Conservation (phyloP, 2,329 filamentous ascomycete species). For the Diaporthe vaccinii region DNA sequence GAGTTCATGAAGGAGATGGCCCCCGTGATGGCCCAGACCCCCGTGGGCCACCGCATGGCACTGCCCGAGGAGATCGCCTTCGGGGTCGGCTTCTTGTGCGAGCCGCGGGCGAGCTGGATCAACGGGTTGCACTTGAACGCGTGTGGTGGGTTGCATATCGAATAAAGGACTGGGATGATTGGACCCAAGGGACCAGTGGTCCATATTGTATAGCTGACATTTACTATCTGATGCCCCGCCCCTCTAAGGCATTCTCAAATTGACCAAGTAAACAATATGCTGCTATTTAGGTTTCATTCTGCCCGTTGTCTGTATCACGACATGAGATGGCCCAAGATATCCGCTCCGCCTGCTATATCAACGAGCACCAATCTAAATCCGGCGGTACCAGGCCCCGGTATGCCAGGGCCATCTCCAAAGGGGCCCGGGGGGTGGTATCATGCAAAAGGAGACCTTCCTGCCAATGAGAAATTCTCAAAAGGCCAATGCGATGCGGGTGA, state of each 20-base stretch:
- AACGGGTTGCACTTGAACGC: slow-evolving; percentile 55
- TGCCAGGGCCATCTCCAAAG: not conserved
- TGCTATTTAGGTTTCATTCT: not conserved
- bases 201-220: not conserved
- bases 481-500: not conserved
- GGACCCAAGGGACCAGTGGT: not conserved
- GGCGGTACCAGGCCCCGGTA: not conserved
- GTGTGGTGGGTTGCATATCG: slow-evolving; percentile 46
- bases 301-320: not conserved
- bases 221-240: not conserved
- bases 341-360: not conserved
- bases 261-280: not conserved
- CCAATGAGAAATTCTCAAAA: not conserved
- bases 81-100: slow-evolving; percentile 60
- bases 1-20: slow-evolving; percentile 47
- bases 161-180: slow-evolving; percentile 25
- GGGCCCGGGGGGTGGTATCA: not conserved
- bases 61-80: slow-evolving; percentile 61
- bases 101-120: slow-evolving; percentile 60
- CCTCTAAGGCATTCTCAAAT: not conserved
- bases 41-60: slow-evolving; percentile 57
- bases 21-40: slow-evolving; percentile 58
- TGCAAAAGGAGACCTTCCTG: not conserved
- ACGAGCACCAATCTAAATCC: not conserved
- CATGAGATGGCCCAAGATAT: not conserved